Evolutionary conservation across 352 stramenopile species (phyloP).

Genomic region (Blastocystis sp.): DNA sequence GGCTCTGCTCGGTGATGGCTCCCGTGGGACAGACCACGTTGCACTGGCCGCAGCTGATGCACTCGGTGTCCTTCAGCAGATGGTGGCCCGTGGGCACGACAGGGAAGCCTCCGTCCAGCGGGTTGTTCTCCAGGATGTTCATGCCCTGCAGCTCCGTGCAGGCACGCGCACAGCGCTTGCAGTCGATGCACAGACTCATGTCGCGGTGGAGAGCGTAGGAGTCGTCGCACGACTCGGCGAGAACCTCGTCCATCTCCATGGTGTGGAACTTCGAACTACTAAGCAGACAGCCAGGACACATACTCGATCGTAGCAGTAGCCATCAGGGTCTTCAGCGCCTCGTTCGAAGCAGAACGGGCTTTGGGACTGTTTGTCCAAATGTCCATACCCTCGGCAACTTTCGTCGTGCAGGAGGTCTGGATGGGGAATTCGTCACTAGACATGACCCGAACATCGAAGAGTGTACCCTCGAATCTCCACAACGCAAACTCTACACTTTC

Average conservation of each 20-base stretch:
- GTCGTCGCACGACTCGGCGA: constrained; percentile 38
- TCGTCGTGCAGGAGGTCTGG: constrained; percentile 48
- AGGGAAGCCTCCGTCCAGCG: constrained; percentile 32
- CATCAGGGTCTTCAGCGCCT: constrained; percentile 57
- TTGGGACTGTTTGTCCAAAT: constrained; percentile 61
- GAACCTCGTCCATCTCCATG: constrained; percentile 38
- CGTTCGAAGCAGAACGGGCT: constrained; percentile 41
- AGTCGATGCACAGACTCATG: constrained; percentile 66
- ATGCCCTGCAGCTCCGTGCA: constrained; percentile 62
- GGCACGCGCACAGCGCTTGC: constrained; percentile 65
- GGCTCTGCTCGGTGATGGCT: constrained; percentile 65
- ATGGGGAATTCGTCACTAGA: constrained; percentile 57
- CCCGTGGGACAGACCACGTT: constrained; percentile 66
- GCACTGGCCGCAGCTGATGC: constrained; percentile 67
- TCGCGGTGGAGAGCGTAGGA: constrained; percentile 63
- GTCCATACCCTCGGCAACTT: constrained; percentile 58
- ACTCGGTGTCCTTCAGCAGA: constrained; percentile 66
- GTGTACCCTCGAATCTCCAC: constrained; percentile 58
- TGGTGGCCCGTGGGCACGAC: constrained; percentile 63
- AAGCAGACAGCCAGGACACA: neutral
- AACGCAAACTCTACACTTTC: constrained; percentile 52
- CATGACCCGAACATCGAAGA: neutral
- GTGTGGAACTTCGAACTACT: constrained; percentile 52
- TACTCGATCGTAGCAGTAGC: constrained; percentile 1
- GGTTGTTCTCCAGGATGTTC: constrained; percentile 51